phyloP scores from a whole-genome alignment of 768 basidiomycete genomes.

The Psilocybe tampanensis region DNA sequence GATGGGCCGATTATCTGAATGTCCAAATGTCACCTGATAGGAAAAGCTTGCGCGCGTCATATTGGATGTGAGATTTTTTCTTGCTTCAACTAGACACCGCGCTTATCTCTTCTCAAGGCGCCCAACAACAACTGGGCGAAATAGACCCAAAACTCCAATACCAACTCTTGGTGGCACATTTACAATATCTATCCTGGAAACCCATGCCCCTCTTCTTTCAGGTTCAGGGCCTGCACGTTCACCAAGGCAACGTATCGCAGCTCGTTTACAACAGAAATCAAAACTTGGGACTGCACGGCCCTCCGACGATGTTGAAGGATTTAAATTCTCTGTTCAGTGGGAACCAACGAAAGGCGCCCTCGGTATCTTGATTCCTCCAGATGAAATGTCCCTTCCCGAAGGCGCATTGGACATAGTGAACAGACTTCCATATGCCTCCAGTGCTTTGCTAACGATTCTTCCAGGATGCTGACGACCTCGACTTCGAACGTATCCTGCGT shows the following conservation, averaged over 20 bases:
- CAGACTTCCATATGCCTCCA: slow-evolving; percentile 9
- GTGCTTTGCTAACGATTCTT: background rate
- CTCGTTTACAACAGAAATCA: slow-evolving; percentile 63
- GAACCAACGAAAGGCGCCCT: slow-evolving; percentile 70
- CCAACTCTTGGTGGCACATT: slow-evolving; percentile 73
- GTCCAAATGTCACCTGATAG: slow-evolving; percentile 72
- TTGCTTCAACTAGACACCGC: background rate
- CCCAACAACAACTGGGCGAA: slow-evolving; percentile 30
- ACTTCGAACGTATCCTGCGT: slow-evolving; percentile 71
- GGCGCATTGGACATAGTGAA: slow-evolving; percentile 61
- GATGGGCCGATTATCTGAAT: slow-evolving; percentile 80
- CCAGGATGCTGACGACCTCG: slow-evolving; percentile 68
- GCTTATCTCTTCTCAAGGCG: slow-evolving; percentile 22
- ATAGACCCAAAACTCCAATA: slow-evolving; percentile 39
- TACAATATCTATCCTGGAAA: slow-evolving; percentile 69
- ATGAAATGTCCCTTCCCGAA: slow-evolving; percentile 43
- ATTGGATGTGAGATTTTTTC: slow-evolving; percentile 73
- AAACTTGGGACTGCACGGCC: slow-evolving; percentile 57
- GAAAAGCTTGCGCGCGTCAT: slow-evolving; percentile 71
- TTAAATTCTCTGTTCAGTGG: slow-evolving; percentile 76
- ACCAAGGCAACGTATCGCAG: slow-evolving; percentile 54
- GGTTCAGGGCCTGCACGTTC: slow-evolving; percentile 53
- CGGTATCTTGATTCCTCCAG: slow-evolving; percentile 55
- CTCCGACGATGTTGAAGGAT: slow-evolving; percentile 76
- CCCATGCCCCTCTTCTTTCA: slow-evolving; percentile 37